phyloP scores from a whole-genome alignment of 2,329 filamentous ascomycete genomes.

The Fusarium liriodendri region DNA sequence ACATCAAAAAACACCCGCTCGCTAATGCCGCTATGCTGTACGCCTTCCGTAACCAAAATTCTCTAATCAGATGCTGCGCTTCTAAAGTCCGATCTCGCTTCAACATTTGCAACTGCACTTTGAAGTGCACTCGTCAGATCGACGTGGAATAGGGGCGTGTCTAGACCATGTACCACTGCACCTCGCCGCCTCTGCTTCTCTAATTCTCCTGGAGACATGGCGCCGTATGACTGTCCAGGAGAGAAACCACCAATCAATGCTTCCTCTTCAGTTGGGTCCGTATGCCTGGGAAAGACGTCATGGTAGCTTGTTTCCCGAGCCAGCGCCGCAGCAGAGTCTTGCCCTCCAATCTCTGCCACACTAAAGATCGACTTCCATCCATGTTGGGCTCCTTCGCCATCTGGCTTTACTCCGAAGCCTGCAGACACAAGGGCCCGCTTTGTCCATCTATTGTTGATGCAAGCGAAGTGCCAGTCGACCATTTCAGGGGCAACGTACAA shows the following conservation, averaged over 20 bases:
- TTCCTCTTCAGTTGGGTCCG: constrained; percentile 48
- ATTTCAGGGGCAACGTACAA: constrained; percentile 81
- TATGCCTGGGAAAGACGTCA: constrained; percentile 45
- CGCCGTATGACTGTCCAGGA: constrained; percentile 14
- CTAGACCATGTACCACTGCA: constrained; percentile 84
- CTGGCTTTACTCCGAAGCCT: constrained; percentile 80
- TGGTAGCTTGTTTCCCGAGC: constrained; percentile 72
- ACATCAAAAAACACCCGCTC: constrained; percentile 1
- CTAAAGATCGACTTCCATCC: constrained; percentile 97
- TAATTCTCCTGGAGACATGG: constrained; percentile 35
- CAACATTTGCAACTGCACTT: constrained; percentile 84
- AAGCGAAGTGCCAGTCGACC: constrained; percentile 97
- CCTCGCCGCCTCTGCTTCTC: constrained; percentile 60
- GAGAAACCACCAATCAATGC: constrained; percentile 43
- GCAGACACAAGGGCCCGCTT: constrained; percentile 89
- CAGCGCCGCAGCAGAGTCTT: constrained; percentile 73
- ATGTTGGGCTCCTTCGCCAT: constrained; percentile 59
- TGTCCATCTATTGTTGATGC: constrained; percentile 90
- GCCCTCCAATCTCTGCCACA: constrained; percentile 85
- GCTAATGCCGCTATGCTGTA: background rate
- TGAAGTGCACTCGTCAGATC: constrained; percentile 91
- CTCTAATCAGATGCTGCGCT: constrained; percentile 5
- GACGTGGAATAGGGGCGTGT: constrained; percentile 92
- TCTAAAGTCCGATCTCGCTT: constrained; percentile 59
- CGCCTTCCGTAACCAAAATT: background rate